A percentile compares a stretch with the other conserved stretches of the same genome.
phyloP scores from a whole-genome alignment of 129 eudicot species.

The Lactuca sativa region DNA sequence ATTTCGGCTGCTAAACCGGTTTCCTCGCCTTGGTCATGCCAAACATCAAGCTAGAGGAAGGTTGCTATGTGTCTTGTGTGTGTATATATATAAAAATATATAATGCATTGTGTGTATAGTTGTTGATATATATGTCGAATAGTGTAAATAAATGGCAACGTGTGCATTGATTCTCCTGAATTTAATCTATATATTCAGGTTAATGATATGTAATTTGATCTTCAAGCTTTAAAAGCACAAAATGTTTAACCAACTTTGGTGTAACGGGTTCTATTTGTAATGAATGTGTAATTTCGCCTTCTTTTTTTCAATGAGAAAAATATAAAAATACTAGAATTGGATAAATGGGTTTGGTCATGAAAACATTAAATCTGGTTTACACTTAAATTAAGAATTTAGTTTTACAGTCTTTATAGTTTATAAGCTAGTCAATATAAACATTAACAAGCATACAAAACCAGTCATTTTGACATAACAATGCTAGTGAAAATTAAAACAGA shows the following conservation, averaged over 20 bases:
- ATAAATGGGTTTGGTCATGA: too few relatives aligned
- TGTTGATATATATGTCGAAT: slow-evolving; percentile 12
- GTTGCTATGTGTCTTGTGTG: not conserved
- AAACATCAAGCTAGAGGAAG: slow-evolving; percentile 28
- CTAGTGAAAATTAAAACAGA: too few relatives aligned
- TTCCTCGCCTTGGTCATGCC: slow-evolving; percentile 57
- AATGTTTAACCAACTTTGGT: slow-evolving; percentile 1
- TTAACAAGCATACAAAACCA: too few relatives aligned
- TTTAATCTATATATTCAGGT: slow-evolving; percentile 25
- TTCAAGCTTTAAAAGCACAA: slow-evolving; percentile 5
- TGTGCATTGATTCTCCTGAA: slow-evolving; percentile 20
- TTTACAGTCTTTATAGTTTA: too few relatives aligned
- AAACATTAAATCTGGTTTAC: too few relatives aligned
- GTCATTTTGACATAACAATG: too few relatives aligned
- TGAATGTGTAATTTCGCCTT: too few relatives aligned
- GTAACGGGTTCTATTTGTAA: too few relatives aligned
- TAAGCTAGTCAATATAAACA: too few relatives aligned
- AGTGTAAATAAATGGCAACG: slow-evolving; percentile 21
- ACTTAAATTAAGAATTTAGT: too few relatives aligned
- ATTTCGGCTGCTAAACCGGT: slow-evolving; percentile 62
- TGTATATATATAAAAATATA: not conserved
- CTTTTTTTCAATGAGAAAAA: too few relatives aligned
- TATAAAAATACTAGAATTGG: too few relatives aligned
- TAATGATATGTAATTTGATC: slow-evolving; percentile 16
- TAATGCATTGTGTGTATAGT: slow-evolving; percentile 27